A percentile compares a stretch with the other conserved stretches of the same genome.
Conservation (phyloP, 73 alveolate genomes). For the Symbiodinium natans region DNA sequence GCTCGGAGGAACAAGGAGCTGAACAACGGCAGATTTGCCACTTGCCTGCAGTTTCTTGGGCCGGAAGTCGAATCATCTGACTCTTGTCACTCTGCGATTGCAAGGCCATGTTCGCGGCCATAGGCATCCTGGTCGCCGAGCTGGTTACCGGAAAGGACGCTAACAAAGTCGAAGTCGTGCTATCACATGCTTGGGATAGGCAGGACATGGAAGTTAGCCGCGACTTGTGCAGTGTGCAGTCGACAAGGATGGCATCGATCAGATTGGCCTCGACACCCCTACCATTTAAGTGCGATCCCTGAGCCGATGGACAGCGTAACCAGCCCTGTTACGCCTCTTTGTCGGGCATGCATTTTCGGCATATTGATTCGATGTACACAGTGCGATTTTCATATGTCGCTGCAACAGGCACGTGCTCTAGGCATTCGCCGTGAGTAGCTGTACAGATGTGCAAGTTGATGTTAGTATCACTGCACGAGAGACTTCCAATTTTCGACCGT, state of each 20-base stretch:
- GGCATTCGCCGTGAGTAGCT: neutral
- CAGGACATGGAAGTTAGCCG: neutral
- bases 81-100: neutral
- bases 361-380: neutral
- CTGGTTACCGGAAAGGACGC: slow-evolving; percentile 67
- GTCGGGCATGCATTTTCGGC: neutral
- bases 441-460: neutral
- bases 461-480: slow-evolving; percentile 23
- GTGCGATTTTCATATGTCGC: neutral
- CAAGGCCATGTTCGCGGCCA: slow-evolving; percentile 63
- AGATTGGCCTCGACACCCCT: slow-evolving; percentile 92
- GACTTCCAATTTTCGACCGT: neutral
- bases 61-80: neutral
- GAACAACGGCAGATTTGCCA: slow-evolving; percentile 87
- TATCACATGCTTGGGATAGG: neutral
- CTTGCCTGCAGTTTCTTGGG: neutral
- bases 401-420: neutral
- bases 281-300: slow-evolving; percentile 4
- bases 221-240: neutral
- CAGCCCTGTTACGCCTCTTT: neutral
- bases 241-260: slow-evolving; percentile 63
- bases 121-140: slow-evolving; percentile 63
- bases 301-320: neutral
- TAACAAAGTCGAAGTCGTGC: neutral
- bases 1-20: slow-evolving; percentile 87